Evolutionary conservation across 1,284 basidiomycete species (phyloP).

Genomic region (Mycocalia duriaeana): DNA sequence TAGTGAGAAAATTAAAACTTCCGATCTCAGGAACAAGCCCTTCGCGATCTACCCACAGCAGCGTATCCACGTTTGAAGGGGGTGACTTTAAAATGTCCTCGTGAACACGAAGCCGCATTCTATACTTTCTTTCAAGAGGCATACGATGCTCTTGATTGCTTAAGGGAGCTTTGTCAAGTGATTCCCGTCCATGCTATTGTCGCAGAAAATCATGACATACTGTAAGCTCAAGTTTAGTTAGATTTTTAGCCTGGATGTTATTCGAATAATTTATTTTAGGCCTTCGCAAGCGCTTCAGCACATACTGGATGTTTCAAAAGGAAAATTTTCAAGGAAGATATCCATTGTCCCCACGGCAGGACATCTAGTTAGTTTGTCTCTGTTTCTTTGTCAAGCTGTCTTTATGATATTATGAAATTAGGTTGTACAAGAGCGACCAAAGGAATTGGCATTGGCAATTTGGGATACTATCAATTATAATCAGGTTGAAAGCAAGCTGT

Average conservation of each 20-base stretch:
- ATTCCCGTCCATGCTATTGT: not conserved
- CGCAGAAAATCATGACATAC: not conserved
- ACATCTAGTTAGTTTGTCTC: slow-evolving; percentile 16
- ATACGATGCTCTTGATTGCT: not conserved
- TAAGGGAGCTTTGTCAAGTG: not conserved
- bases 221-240: not conserved
- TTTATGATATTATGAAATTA: no score
- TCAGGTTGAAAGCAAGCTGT: no score
- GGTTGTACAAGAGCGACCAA: no score
- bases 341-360: slow-evolving; percentile 13
- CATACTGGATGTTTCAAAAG: slow-evolving; percentile 12
- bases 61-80: not conserved
- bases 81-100: not conserved
- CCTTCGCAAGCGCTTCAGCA: no score
- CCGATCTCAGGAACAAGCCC: not conserved
- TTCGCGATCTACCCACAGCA: not conserved
- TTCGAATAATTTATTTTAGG: not conserved
- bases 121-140: not conserved
- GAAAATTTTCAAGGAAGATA: slow-evolving; percentile 13
- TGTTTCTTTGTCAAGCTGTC: no score
- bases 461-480: no score
- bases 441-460: no score
- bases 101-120: not conserved
- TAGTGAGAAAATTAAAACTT: no score
- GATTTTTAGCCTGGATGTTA: not conserved